Evolutionary conservation across 345 rosid species (phyloP).

Genomic region (Citrus inodora): DNA sequence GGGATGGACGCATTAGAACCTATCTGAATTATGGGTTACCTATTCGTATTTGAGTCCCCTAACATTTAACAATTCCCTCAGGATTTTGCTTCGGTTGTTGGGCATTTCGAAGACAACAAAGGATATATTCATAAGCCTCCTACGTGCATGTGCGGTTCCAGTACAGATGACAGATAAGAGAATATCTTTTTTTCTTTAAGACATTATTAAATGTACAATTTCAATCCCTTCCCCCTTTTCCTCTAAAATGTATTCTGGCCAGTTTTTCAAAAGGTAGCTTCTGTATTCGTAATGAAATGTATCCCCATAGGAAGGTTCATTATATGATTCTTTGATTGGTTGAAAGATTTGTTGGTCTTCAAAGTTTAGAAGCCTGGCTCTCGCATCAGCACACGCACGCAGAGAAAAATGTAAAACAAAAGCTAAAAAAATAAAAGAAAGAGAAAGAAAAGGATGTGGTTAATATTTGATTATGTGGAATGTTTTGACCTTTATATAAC

Average conservation of each 20-base stretch:
- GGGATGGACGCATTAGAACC: conserved; percentile 74
- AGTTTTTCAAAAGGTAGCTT: background rate
- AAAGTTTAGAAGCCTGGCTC: too few relatives aligned
- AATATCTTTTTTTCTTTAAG: background rate
- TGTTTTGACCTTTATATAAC: too few relatives aligned
- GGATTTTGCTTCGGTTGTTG: background rate
- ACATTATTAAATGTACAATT: background rate
- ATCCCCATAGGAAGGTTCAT: background rate
- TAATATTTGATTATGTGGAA: background rate
- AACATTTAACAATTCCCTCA: background rate
- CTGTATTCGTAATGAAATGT: background rate
- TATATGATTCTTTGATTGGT: conserved; percentile 21
- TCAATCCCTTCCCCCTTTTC: background rate
- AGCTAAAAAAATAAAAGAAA: too few relatives aligned
- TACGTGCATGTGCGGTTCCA: background rate
- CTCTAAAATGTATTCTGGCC: background rate
- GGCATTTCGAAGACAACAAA: background rate
- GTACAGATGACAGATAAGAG: background rate
- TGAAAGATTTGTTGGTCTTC: background rate
- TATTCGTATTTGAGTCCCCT: conserved; percentile 30
- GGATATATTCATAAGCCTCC: background rate
- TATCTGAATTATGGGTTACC: conserved; percentile 77
- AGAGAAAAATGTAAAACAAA: background rate
- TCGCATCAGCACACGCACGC: too few relatives aligned
- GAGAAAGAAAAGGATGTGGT: background rate